A percentile compares a stretch with the other conserved stretches of the same genome.
Conservation (phyloP, 2,329 filamentous ascomycete species). For the Chalaropsis ovoidea region DNA sequence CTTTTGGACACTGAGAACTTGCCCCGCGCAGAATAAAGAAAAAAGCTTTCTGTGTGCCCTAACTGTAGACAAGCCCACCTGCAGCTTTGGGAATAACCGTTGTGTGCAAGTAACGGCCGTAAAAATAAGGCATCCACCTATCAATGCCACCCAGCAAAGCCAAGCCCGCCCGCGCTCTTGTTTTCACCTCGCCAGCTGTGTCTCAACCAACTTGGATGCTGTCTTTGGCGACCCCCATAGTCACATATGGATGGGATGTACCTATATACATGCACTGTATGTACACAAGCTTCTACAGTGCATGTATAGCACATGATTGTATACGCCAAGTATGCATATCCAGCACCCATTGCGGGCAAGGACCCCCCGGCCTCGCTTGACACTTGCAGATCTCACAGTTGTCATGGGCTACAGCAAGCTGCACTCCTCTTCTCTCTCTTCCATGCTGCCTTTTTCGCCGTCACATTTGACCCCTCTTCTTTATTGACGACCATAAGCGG, state of each 20-base stretch:
- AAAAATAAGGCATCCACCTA: neutral
- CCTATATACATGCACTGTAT: neutral
- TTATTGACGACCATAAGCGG: neutral
- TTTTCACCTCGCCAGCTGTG: constrained; percentile 5
- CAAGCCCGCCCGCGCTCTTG: neutral
- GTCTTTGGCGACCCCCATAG: constrained; percentile 1
- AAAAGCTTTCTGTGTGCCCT: neutral
- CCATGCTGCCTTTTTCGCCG: neutral
- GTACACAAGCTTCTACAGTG: neutral
- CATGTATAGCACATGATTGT: neutral
- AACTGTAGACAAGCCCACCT: neutral
- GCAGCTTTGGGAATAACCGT: neutral
- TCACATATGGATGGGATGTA: neutral
- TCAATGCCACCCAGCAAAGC: neutral
- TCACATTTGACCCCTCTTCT: constrained; percentile 5
- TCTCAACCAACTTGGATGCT: neutral
- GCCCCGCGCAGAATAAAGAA: neutral
- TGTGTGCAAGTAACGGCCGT: neutral
- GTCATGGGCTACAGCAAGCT: constrained; percentile 1
- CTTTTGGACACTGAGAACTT: neutral
- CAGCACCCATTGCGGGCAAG: neutral
- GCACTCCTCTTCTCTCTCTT: constrained; percentile 9
- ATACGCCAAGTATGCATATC: neutral
- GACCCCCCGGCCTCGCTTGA: constrained; percentile 8
- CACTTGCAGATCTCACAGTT: constrained; percentile 11